Conservation (phyloP, 768 basidiomycete genomes). For the Pulveroboletus sp. region DNA sequence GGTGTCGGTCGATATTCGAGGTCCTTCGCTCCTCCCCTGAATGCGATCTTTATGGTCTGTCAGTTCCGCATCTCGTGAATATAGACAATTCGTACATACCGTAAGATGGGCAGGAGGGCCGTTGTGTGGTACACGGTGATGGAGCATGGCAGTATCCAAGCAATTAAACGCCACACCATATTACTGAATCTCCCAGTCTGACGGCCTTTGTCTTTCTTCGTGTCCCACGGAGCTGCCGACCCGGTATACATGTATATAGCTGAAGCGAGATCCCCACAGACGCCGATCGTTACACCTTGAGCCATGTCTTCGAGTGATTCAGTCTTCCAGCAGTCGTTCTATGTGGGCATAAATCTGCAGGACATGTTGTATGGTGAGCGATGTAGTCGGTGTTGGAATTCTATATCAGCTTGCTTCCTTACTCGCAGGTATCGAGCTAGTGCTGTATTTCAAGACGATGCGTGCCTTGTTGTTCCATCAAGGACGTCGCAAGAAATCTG, state of each 20-base stretch:
- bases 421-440: conserved; percentile 20
- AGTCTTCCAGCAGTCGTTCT: conserved; percentile 20
- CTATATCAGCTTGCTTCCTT: not conserved
- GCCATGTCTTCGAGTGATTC: conserved; percentile 18
- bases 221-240: not conserved
- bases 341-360: conserved; percentile 23
- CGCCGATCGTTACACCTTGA: not conserved
- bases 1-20: not conserved
- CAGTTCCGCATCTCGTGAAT: not conserved
- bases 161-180: too few relatives aligned
- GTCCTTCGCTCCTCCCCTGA: not conserved
- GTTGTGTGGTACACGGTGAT: too few relatives aligned
- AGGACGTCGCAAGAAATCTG: not conserved
- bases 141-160: too few relatives aligned
- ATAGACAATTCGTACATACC: too few relatives aligned
- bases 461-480: conserved; percentile 8
- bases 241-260: conserved; percentile 7
- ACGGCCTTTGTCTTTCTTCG: not conserved
- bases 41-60: not conserved
- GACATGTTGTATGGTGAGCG: conserved; percentile 24
- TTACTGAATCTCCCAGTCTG: too few relatives aligned
- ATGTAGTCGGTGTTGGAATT: too few relatives aligned
- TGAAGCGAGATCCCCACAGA: not conserved
- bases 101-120: too few relatives aligned
- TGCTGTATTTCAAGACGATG: conserved; percentile 25